phyloP scores from a whole-genome alignment of 192 early-diverging fungal genomes.

The Coemansia sp. region DNA sequence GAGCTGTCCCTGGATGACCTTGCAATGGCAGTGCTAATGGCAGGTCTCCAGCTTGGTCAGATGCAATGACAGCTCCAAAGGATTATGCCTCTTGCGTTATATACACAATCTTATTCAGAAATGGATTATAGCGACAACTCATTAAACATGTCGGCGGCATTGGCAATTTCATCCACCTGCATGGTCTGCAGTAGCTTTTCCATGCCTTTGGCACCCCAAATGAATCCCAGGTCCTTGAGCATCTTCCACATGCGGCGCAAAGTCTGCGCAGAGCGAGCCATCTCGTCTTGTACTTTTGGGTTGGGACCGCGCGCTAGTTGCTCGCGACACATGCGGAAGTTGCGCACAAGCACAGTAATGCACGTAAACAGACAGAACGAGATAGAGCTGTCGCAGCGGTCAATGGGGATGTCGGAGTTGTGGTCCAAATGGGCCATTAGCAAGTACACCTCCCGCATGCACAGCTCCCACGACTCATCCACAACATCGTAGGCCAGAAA shows the following conservation, averaged over 20 bases:
- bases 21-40: conserved; percentile 85
- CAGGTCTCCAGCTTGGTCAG: conserved; percentile 72
- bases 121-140: background rate
- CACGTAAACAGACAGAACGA: conserved; percentile 39
- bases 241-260: conserved; percentile 41
- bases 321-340: conserved; percentile 31
- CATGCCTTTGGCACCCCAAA: conserved; percentile 39
- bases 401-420: conserved; percentile 47
- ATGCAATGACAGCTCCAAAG: conserved; percentile 61
- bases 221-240: conserved; percentile 42
- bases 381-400: conserved; percentile 39
- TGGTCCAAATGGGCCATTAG: conserved; percentile 36
- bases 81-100: conserved; percentile 8
- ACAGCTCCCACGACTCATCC: conserved; percentile 40
- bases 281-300: conserved; percentile 6
- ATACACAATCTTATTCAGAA: too few relatives aligned
- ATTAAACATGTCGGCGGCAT: conserved; percentile 30
- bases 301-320: background rate
- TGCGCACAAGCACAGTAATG: conserved; percentile 45
- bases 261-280: conserved; percentile 7
- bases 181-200: conserved; percentile 40
- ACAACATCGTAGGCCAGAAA: conserved; percentile 39
- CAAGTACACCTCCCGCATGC: conserved; percentile 25
- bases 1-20: conserved; percentile 48
- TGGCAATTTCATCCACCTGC: conserved; percentile 50